A percentile compares a stretch with the other conserved stretches of the same genome.
phyloP scores from a whole-genome alignment of 2,329 filamentous ascomycete species.

The Elsinoe arachidis region DNA sequence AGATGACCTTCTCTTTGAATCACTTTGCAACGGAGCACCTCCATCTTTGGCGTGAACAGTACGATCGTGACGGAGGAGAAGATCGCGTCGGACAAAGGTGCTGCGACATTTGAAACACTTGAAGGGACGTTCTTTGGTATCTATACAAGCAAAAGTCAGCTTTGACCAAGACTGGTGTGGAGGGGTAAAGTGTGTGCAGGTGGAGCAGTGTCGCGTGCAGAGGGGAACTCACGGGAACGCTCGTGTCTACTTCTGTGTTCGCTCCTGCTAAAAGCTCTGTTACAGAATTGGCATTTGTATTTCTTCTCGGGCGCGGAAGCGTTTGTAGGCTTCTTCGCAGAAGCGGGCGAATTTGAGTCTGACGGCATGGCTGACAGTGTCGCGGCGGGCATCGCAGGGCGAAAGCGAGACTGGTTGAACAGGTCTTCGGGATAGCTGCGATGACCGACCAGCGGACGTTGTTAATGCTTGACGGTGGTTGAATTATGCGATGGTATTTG shows the following conservation, averaged over 20 bases:
- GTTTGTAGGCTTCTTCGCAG: slow-evolving; percentile 58
- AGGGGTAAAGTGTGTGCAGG: background rate
- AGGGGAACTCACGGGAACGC: slow-evolving; percentile 75
- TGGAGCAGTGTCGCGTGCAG: slow-evolving; percentile 7
- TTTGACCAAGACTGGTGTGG: background rate
- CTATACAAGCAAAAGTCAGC: slow-evolving; percentile 39
- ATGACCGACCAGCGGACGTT: slow-evolving; percentile 29
- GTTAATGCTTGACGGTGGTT: slow-evolving; percentile 30
- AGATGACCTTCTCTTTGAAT: slow-evolving; percentile 69
- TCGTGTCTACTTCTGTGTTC: slow-evolving; percentile 97
- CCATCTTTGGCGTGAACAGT: slow-evolving; percentile 98
- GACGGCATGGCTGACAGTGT: slow-evolving; percentile 55
- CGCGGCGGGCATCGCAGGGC: slow-evolving; percentile 55
- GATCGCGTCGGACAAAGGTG: slow-evolving; percentile 94
- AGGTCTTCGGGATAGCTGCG: slow-evolving; percentile 15
- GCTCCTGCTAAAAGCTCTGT: slow-evolving; percentile 91
- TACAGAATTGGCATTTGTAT: slow-evolving; percentile 99
- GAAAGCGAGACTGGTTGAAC: slow-evolving; percentile 16
- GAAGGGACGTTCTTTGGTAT: slow-evolving; percentile 97
- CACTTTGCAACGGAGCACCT: slow-evolving; percentile 84
- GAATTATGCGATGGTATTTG: slow-evolving; percentile 23
- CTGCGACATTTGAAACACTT: slow-evolving; percentile 97
- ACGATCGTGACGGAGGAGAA: slow-evolving; percentile 91
- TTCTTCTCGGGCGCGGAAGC: slow-evolving; percentile 78
- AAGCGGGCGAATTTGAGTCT: slow-evolving; percentile 56